Conservation (phyloP, 2,329 filamentous ascomycete genomes). For the Thyridium curvatum region DNA sequence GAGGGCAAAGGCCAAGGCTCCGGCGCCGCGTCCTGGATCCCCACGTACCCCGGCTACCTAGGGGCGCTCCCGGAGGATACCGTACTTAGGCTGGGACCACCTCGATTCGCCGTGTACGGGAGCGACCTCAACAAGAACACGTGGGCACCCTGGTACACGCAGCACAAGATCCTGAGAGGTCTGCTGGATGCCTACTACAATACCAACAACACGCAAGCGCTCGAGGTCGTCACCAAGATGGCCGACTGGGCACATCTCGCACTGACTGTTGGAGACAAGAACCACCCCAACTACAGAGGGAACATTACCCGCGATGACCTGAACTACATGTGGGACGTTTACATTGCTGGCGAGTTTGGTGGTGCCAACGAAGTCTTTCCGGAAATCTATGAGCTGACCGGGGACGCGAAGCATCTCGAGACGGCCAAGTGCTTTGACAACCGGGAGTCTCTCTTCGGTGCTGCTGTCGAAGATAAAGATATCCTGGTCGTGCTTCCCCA, state of each 20-base stretch:
- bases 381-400: conserved; percentile 22
- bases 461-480: conserved; percentile 18
- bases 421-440: conserved; percentile 24
- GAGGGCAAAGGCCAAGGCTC: conserved; percentile 7
- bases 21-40: conserved; percentile 16
- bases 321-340: conserved; percentile 27
- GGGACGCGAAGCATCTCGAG: conserved; percentile 17
- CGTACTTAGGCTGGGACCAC: conserved; percentile 22
- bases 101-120: conserved; percentile 23
- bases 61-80: conserved; percentile 24
- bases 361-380: conserved; percentile 24
- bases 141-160: conserved; percentile 26
- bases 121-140: conserved; percentile 17
- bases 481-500: conserved; percentile 19
- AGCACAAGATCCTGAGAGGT: conserved; percentile 25
- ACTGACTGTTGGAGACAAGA: conserved; percentile 23
- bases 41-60: conserved; percentile 21
- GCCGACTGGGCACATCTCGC: conserved; percentile 25
- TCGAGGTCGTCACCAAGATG: conserved; percentile 20
- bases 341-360: conserved; percentile 23
- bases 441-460: conserved; percentile 21
- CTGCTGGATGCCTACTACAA: conserved; percentile 25
- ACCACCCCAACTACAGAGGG: conserved; percentile 20
- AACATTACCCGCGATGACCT: conserved; percentile 22
- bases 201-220: conserved; percentile 21